A percentile compares a stretch with the other conserved stretches of the same genome.
phyloP scores from a whole-genome alignment of 768 basidiomycete species.

The Phanerochaete sordida region DNA sequence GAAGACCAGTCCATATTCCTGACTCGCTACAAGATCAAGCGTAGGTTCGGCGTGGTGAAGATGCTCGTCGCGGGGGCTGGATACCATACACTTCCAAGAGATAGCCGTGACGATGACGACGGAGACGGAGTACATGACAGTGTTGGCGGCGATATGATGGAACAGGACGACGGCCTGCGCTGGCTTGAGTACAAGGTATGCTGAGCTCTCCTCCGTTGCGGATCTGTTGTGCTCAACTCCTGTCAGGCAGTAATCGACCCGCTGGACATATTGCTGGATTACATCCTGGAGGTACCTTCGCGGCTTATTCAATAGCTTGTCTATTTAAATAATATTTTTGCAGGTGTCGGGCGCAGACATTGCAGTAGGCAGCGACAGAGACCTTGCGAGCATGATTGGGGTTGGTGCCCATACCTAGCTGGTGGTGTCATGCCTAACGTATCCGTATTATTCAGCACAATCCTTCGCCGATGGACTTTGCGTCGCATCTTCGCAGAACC shows the following conservation, averaged over 20 bases:
- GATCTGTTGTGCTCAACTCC: too few relatives aligned
- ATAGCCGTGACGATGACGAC: too few relatives aligned
- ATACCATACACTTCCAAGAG: background rate
- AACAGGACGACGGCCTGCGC: background rate
- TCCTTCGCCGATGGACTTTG: background rate
- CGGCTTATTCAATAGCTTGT: too few relatives aligned
- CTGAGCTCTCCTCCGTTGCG: background rate
- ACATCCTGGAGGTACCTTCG: constrained; percentile 18
- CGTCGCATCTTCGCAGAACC: background rate
- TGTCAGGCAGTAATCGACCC: background rate
- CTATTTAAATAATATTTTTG: background rate
- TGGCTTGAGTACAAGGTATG: background rate
- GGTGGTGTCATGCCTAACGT: background rate
- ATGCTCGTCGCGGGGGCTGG: background rate
- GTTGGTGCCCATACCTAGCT: background rate
- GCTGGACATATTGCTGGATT: constrained; percentile 17
- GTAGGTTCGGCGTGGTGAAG: background rate
- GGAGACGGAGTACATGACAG: too few relatives aligned
- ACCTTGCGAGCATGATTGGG: constrained; percentile 7
- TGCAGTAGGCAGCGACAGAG: constrained; percentile 15
- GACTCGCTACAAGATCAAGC: constrained; percentile 15
- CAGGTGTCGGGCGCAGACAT: constrained; percentile 10
- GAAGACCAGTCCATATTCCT: constrained; percentile 18
- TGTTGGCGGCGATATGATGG: too few relatives aligned
- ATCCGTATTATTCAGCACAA: background rate